Evolutionary conservation across 805 yeast genomes (phyloP).

Genomic region (Candida krabiensis): DNA sequence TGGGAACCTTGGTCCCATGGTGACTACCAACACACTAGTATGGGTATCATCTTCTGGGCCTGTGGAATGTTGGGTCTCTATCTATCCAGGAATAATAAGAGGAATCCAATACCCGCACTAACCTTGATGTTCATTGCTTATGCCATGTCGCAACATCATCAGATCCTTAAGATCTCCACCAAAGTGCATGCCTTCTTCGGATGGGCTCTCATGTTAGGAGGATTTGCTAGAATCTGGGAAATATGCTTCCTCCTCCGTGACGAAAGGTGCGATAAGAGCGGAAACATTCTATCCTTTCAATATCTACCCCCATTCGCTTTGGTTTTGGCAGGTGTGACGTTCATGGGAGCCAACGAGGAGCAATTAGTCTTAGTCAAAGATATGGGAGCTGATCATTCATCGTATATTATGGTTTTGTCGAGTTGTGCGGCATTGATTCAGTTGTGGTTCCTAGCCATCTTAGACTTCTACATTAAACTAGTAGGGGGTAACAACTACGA

Average conservation of each 20-base stretch:
- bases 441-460: slow-evolving; percentile 61
- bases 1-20: slow-evolving; percentile 96
- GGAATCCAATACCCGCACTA: slow-evolving; percentile 79
- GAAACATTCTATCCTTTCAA: slow-evolving; percentile 69
- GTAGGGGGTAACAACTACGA: slow-evolving; percentile 26
- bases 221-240: slow-evolving; percentile 73
- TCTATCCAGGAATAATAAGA: slow-evolving; percentile 62
- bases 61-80: slow-evolving; percentile 87
- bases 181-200: slow-evolving; percentile 90
- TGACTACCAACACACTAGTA: slow-evolving; percentile 91
- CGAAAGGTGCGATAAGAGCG: slow-evolving; percentile 39
- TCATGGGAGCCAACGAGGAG: slow-evolving; percentile 93
- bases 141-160: slow-evolving; percentile 91
- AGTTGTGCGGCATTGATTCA: slow-evolving; percentile 74
- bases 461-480: slow-evolving; percentile 58
- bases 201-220: slow-evolving; percentile 73
- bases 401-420: slow-evolving; percentile 70
- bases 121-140: slow-evolving; percentile 87
- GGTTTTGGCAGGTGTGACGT: slow-evolving; percentile 73
- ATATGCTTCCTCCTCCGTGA: slow-evolving; percentile 76
- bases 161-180: slow-evolving; percentile 72
- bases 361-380: slow-evolving; percentile 70
- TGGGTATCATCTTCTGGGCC: slow-evolving; percentile 97
- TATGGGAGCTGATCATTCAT: slow-evolving; percentile 80
- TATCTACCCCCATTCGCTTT: slow-evolving; percentile 82